Base-by-base conservation (phyloP, 208 protist species). In the Herpetomonas samuelpessoai region DNA sequence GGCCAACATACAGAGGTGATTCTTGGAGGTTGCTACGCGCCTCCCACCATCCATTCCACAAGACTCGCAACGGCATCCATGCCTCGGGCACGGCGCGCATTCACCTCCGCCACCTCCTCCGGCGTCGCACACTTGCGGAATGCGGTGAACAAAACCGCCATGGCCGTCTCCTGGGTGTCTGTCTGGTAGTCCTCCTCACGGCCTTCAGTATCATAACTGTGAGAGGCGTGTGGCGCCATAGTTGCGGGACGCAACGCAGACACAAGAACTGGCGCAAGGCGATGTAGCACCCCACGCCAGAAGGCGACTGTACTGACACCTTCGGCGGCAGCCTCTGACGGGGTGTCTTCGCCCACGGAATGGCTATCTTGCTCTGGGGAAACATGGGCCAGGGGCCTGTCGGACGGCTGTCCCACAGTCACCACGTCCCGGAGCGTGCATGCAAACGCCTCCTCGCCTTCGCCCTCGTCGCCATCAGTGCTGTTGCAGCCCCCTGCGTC, bases 111-210 rank as follows among this genome's bases (percentile, higher is more conserved):
- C 31, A 19, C 35, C 27, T 19, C 38, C 2, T 29, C 29, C 19
- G 27, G 22, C 3, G 44, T 29, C 38, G 58, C 68, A 59, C 67
- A 75, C 21, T 66, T 25, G 10, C 38, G 44, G 30, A 67, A 74
- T 19, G 78, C 46, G 3, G 70, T 72, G 22, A 78, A 64, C 24
- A 83, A 61, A 1, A 83, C 56, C 22, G 65, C 70, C 4, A 45
- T 55, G 21, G 75, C 69, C 16, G 69, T 39, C 26, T 63, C 39
- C 27, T 65, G 47, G 26, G 59, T 62, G 18, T 25, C 39, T 2
- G 26, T 38, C 7, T 21, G 38, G 2, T 69, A 61, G 49, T 68
- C 49, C 1, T 61, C 30, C 38, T 55, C 62, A 2, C 31, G 0
- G 19, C n/a, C 1, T 21, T 52, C n/a, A 14, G 18, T 22, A 16